Percentiles rank a stretch among this genome's conserved stretches.
phyloP scores from a whole-genome alignment of 176 grass and related monocot genomes.

The Zoysia japonica region DNA sequence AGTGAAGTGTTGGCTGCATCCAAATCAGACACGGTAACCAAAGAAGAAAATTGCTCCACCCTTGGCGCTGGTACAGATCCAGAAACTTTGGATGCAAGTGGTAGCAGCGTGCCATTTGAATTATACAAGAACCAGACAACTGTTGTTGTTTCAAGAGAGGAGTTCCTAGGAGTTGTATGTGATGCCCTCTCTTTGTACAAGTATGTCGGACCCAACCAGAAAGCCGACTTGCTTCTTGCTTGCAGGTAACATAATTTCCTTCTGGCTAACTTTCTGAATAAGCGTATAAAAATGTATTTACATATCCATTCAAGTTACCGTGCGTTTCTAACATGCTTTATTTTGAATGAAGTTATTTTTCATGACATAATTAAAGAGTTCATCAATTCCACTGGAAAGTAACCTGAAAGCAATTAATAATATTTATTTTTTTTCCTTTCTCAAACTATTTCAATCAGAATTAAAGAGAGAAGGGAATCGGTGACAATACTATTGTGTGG shows the following conservation, averaged over 20 bases:
- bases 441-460: slow-evolving; percentile 52
- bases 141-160: slow-evolving; percentile 63
- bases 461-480: slow-evolving; percentile 91
- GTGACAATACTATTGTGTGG: slow-evolving; percentile 94
- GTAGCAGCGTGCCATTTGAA: slow-evolving; percentile 65
- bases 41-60: slow-evolving; percentile 33
- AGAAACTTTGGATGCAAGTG: slow-evolving; percentile 40
- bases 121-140: slow-evolving; percentile 92
- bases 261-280: neutral
- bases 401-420: slow-evolving; percentile 28
- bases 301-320: neutral
- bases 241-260: slow-evolving; percentile 66
- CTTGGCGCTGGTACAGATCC: slow-evolving; percentile 24
- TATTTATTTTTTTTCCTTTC: slow-evolving; percentile 9
- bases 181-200: slow-evolving; percentile 78
- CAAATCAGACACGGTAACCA: slow-evolving; percentile 28
- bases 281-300: slow-evolving; percentile 1
- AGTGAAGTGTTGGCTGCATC: slow-evolving; percentile 52
- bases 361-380: neutral
- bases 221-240: slow-evolving; percentile 88
- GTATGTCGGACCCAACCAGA: slow-evolving; percentile 88
- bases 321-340: neutral
- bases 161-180: slow-evolving; percentile 71
- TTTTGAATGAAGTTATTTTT: slow-evolving; percentile 27
- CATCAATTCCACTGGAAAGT: neutral